Evolutionary conservation across 2,329 filamentous ascomycete species (phyloP), one percentile per base, ranked within the genome.

Genomic region (Endothia cerciana): DNA sequence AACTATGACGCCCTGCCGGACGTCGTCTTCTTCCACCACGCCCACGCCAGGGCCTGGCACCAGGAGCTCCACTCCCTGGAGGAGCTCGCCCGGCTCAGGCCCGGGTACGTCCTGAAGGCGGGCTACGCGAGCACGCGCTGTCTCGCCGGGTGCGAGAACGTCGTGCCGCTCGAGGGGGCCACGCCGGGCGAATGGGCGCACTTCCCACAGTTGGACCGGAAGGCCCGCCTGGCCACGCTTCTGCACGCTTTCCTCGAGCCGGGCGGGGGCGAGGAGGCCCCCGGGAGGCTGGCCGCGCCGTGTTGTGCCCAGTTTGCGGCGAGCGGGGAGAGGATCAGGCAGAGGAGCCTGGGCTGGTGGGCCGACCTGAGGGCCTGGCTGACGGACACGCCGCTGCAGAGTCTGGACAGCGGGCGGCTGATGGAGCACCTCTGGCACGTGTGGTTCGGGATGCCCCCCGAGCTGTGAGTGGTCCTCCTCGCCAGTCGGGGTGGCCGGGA

Each of bases 71-170:
- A 79, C 83, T 28, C 79, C 75, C 10, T 79, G 81, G 71, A 84
- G 82, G 70, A 72, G 72, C 76, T 88, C 49, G 75, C 78, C 53
- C 77, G 80, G 28, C 77, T 88, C 60, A 84, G 82, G 69, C 77
- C 81, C 69, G 80, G 80, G 41, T 81, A 83, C 56, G 82, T 88
- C 30, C 77, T 77, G 17, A 75, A 81, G 56, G 74, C 82, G 65
- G 87, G 87, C 3, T 89, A 85, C 73, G 84, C 87, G 77, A 88
- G 87, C 67, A 76, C 86, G 63, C 84, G 87, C 56, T 89, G 87
- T 72, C 79, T 71, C 15, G 68, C 69, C 8, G 72, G 71, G 22
- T 74, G 73, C 65, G 73, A 74, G 56, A 73, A 74, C 65, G 60
- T 74, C 49, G 68, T 73, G n/a, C 51, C 59, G 28, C 69, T 72